Evolutionary conservation across 2,329 filamentous ascomycete species (phyloP).

Genomic region (Exophiala sp.): DNA sequence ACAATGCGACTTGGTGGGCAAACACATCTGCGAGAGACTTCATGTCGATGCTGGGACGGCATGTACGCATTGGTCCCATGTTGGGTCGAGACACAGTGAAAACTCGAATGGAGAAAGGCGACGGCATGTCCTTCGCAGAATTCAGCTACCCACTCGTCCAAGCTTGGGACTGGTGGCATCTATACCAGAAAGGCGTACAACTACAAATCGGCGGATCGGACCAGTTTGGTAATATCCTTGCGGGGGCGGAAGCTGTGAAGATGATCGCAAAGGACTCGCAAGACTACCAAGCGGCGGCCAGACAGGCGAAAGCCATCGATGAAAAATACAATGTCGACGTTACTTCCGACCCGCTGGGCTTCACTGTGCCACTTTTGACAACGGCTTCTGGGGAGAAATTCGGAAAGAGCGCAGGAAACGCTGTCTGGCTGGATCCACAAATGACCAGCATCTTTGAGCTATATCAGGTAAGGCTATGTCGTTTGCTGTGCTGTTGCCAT

Average conservation of each 20-base stretch:
- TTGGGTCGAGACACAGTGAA: constrained; percentile 84
- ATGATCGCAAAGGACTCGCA: constrained; percentile 61
- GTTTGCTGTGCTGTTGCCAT: background rate
- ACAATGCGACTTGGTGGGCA: constrained; percentile 84
- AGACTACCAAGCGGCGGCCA: constrained; percentile 31
- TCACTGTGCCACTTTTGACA: constrained; percentile 87
- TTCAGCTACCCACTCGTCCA: constrained; percentile 92
- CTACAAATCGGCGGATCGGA: constrained; percentile 94
- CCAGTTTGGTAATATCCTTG: constrained; percentile 93
- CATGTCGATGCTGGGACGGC: constrained; percentile 67
- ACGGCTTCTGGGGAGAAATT: constrained; percentile 85
- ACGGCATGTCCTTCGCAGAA: constrained; percentile 91
- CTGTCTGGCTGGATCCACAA: constrained; percentile 82
- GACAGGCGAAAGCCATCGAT: constrained; percentile 17
- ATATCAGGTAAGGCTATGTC: constrained; percentile 58
- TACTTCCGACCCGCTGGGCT: constrained; percentile 63
- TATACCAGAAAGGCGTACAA: constrained; percentile 69
- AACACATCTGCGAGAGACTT: constrained; percentile 70
- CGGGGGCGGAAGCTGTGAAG: constrained; percentile 82
- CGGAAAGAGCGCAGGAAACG: constrained; percentile 91
- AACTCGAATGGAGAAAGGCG: constrained; percentile 74
- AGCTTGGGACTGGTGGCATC: constrained; percentile 93
- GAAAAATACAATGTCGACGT: constrained; percentile 24
- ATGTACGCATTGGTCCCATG: constrained; percentile 79
- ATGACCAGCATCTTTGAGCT: constrained; percentile 81